Evolutionary conservation across 2,329 filamentous ascomycete genomes (phyloP), one percentile per base, ranked within the genome.

Genomic region (Aspergillus latus): DNA sequence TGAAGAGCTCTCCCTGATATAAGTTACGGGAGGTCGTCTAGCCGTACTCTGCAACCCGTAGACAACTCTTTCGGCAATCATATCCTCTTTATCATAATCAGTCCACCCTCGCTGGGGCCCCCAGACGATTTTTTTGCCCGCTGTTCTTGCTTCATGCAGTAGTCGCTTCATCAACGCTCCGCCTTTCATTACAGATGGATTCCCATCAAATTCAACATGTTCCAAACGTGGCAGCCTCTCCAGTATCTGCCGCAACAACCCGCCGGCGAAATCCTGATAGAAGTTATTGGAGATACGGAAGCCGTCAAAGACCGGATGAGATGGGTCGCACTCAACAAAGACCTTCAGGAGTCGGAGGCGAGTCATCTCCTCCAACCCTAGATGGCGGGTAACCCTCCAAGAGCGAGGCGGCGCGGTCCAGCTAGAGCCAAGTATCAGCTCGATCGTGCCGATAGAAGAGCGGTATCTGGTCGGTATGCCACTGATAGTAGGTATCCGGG

Each of bases 261-360:
- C 70, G 1, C 80, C 74, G 34, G 80, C 81, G 62, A 85, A 86
- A 40, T 77, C 72, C 1, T 82, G 84, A 63, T 85, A 87, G 57
- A 80, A 84, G 40, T 80, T 75, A 43, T 78, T 73, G n/a, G 79
- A 80, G 13, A 80, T 74, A n/a, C 83, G 72, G 63, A 84, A 85
- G 1, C 82, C 82, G 45, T 80, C 76, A 61, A 86, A 86, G 3
- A 80, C 70, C 21, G 77, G 76, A 57, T 80, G 73, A 5, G 78
- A 76, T 4, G 77, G 84, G 65, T 86, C 84, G 52, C 77, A 76
- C 62, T 85, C 80, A 7, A 86, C 76, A 59, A 85, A 85, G 6
- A 87, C 73, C 59, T 80, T 82, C 46, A 87, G 65, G 3, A 72
- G 74, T 44, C 78, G 74, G 6, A 82, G 68, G 40, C 74, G 75